Conservation (phyloP, 257 asterid genomes). For the Cinchona pubescens region DNA sequence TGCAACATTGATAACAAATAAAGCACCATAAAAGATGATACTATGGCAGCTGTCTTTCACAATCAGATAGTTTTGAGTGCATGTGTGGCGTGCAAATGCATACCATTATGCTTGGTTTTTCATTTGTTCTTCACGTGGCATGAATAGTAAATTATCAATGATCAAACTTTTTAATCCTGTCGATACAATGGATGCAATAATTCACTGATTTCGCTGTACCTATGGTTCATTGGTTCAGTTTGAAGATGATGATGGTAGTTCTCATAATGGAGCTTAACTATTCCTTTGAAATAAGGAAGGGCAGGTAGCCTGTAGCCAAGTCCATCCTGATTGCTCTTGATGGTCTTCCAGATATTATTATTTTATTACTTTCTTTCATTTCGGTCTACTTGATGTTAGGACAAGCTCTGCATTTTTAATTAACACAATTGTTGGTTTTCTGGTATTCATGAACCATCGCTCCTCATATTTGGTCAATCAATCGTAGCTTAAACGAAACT, state of each 20-base stretch:
- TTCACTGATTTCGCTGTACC: conserved; percentile 2
- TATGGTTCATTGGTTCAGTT: conserved; percentile 42
- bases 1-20: not conserved
- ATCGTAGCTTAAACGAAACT: not conserved
- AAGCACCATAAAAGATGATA: not conserved
- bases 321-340: not conserved
- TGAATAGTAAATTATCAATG: not conserved
- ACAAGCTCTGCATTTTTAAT: conserved; percentile 1
- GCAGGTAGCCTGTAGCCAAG: conserved; percentile 29
- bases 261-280: conserved; percentile 66
- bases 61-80: not conserved
- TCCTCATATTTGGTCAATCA: not conserved
- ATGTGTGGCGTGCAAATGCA: not conserved
- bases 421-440: not conserved
- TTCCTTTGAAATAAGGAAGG: conserved; percentile 59
- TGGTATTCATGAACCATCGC: not conserved
- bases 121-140: not conserved
- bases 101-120: too few species aligned
- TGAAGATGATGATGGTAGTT: conserved; percentile 64
- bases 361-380: conserved; percentile 11
- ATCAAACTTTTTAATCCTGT: not conserved
- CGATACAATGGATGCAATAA: not conserved
- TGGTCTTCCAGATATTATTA: conserved; percentile 14
- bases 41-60: not conserved
- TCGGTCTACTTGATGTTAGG: conserved; percentile 6